A percentile compares a stretch with the other conserved stretches of the same genome.
Evolutionary conservation across 2,329 filamentous ascomycete genomes (phyloP).

Genomic region (Botrytis deweyae): DNA sequence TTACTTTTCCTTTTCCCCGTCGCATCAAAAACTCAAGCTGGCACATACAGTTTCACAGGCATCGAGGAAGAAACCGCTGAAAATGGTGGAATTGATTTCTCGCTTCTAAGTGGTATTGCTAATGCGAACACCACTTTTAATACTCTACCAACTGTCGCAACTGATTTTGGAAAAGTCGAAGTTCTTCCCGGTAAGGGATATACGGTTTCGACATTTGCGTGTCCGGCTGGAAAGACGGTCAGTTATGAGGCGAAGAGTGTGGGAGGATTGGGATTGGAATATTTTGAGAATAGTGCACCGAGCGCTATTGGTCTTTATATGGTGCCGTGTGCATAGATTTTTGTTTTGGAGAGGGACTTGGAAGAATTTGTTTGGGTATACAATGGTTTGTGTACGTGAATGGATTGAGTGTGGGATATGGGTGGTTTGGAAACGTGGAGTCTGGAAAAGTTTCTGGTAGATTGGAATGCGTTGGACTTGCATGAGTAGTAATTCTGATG

Average conservation of each 20-base stretch:
- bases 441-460: slow-evolving; percentile 2
- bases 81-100: slow-evolving; percentile 41
- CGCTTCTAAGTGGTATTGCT: slow-evolving; percentile 47
- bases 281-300: slow-evolving; percentile 64
- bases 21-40: slow-evolving; percentile 46
- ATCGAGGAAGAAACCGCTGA: slow-evolving; percentile 49
- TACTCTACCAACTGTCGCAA: slow-evolving; percentile 48
- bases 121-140: slow-evolving; percentile 52
- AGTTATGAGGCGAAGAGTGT: slow-evolving; percentile 52
- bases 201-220: slow-evolving; percentile 52
- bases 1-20: slow-evolving; percentile 64
- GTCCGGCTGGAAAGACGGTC: slow-evolving; percentile 53
- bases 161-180: slow-evolving; percentile 45
- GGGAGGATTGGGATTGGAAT: slow-evolving; percentile 54
- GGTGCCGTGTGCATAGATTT: slow-evolving; percentile 22
- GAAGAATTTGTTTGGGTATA: background rate
- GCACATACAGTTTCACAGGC: slow-evolving; percentile 53
- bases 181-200: slow-evolving; percentile 56
- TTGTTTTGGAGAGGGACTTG: background rate
- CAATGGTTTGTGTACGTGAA: background rate
- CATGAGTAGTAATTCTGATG: background rate
- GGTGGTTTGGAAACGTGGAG: background rate
- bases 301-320: slow-evolving; percentile 46
- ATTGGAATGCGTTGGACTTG: background rate
- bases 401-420: background rate